Evolutionary conservation across 2,329 filamentous ascomycete species (phyloP).

Genomic region (Cladosporium oxysporum): DNA sequence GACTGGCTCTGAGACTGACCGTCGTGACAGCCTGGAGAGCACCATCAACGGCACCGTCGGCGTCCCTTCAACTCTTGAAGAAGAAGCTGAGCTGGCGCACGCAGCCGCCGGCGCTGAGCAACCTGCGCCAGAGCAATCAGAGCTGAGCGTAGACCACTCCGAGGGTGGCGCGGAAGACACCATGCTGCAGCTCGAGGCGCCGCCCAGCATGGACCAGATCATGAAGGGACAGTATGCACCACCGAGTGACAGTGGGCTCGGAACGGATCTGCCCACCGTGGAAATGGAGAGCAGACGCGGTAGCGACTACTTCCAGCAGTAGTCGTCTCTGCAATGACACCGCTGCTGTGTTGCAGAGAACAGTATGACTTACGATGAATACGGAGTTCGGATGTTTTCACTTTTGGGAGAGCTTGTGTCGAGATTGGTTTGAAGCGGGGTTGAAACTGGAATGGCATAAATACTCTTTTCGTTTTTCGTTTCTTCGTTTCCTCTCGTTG

Average conservation of each 20-base stretch:
- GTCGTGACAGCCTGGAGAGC: constrained; percentile 38
- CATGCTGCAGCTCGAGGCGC: constrained; percentile 19
- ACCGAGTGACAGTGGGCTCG: constrained; percentile 43
- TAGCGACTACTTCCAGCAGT: constrained; percentile 17
- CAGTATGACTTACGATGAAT: not conserved
- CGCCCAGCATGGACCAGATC: constrained; percentile 24
- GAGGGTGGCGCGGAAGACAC: constrained; percentile 13
- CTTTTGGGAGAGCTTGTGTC: not conserved
- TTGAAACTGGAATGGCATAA: not conserved
- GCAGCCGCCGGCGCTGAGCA: constrained; percentile 15
- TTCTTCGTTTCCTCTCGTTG: not conserved
- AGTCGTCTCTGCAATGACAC: not conserved
- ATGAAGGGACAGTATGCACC: constrained; percentile 32
- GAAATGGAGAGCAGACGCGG: not conserved
- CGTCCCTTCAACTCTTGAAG: constrained; percentile 32
- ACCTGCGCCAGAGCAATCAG: constrained; percentile 24
- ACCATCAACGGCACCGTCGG: constrained; percentile 35
- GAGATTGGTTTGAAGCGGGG: not conserved
- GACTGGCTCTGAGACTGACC: constrained; percentile 49
- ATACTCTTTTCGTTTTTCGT: not conserved
- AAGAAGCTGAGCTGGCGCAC: constrained; percentile 31
- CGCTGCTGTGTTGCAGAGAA: not conserved
- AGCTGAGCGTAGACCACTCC: not conserved
- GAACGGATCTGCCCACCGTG: constrained; percentile 41
- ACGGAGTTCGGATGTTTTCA: not conserved